phyloP scores from a whole-genome alignment of 2,329 filamentous ascomycete species.

The Aspergillus sp. region DNA sequence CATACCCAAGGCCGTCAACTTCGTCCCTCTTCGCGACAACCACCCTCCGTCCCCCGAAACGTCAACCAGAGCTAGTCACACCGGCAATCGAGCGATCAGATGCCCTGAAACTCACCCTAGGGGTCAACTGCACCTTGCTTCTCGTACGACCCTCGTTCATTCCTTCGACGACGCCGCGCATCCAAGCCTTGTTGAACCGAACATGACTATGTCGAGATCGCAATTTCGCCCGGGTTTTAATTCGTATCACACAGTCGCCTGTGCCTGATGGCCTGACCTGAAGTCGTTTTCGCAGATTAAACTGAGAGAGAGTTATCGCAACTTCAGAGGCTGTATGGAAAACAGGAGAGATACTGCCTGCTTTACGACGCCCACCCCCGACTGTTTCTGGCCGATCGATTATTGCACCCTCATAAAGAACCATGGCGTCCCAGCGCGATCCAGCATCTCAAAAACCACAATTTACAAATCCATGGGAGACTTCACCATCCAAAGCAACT shows the following conservation, averaged over 20 bases:
- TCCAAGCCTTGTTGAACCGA: conserved; percentile 12
- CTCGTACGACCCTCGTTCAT: conserved; percentile 10
- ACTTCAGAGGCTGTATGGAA: conserved; percentile 15
- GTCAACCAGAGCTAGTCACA: not conserved
- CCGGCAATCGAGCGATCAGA: not conserved
- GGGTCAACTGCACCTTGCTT: conserved; percentile 7
- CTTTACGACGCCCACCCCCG: not conserved
- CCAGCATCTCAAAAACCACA: conserved; percentile 19
- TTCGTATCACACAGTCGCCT: conserved; percentile 13
- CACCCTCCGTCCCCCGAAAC: not conserved
- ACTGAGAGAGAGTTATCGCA: not conserved
- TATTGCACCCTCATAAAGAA: conserved; percentile 8
- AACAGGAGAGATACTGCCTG: conserved; percentile 2
- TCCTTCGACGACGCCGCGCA: conserved; percentile 10
- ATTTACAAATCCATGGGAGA: conserved; percentile 28
- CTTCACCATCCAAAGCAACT: conserved; percentile 27
- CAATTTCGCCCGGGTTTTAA: conserved; percentile 14
- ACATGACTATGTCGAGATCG: conserved; percentile 26
- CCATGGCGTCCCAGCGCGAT: conserved; percentile 23
- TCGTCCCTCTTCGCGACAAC: not conserved
- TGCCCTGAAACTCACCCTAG: not conserved
- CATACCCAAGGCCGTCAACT: conserved; percentile 3
- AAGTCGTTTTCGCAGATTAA: not conserved
- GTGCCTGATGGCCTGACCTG: conserved; percentile 9
- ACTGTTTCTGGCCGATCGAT: conserved; percentile 7